These are phyloP conservation scores for Aspergillus affinis DNA, from an alignment of 495 filamentous ascomycete genomes.

Conservation along the genomic window DNA sequence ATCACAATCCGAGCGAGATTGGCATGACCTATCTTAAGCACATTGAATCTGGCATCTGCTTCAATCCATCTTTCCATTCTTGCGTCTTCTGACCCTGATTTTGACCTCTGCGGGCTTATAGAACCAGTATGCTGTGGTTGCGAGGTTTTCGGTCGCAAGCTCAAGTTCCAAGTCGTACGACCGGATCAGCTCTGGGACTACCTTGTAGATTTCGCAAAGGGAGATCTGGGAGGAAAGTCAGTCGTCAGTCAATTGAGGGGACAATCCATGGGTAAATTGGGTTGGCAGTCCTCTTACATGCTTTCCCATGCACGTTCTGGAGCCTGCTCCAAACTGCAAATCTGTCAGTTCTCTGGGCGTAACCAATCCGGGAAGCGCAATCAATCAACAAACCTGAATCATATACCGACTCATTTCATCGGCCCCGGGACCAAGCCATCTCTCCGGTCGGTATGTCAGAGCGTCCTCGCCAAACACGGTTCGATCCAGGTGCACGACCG, in stretches of 20 bases:
- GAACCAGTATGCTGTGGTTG: slow-evolving; percentile 17
- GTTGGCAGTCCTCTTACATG: slow-evolving; percentile 12
- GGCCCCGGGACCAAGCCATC: slow-evolving; percentile 49
- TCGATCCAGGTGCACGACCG: slow-evolving; percentile 32
- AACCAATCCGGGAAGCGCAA: not conserved
- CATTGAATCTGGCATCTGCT: too few species aligned
- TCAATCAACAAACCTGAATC: slow-evolving; percentile 10
- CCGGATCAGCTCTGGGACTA: slow-evolving; percentile 20
- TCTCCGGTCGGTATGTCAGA: slow-evolving; percentile 48
- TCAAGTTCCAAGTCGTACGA: slow-evolving; percentile 14
- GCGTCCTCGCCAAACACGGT: slow-evolving; percentile 52
- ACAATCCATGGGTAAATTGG: not conserved
- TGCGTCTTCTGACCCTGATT: not conserved
- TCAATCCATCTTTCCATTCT: too few species aligned
- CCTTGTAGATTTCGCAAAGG: slow-evolving; percentile 23
- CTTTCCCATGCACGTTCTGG: slow-evolving; percentile 21
- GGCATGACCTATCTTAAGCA: too few species aligned
- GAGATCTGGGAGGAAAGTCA: slow-evolving; percentile 11
- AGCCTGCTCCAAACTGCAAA: slow-evolving; percentile 18
- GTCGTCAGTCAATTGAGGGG: not conserved
- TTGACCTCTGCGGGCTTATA: slow-evolving; percentile 7
- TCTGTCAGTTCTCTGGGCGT: not conserved
- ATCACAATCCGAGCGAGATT: too few species aligned
- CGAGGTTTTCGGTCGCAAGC: slow-evolving; percentile 1
- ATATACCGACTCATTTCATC: slow-evolving; percentile 20